phyloP scores from a whole-genome alignment of 2,329 filamentous ascomycete species.

The Cladosporium austrohemisphaericum region DNA sequence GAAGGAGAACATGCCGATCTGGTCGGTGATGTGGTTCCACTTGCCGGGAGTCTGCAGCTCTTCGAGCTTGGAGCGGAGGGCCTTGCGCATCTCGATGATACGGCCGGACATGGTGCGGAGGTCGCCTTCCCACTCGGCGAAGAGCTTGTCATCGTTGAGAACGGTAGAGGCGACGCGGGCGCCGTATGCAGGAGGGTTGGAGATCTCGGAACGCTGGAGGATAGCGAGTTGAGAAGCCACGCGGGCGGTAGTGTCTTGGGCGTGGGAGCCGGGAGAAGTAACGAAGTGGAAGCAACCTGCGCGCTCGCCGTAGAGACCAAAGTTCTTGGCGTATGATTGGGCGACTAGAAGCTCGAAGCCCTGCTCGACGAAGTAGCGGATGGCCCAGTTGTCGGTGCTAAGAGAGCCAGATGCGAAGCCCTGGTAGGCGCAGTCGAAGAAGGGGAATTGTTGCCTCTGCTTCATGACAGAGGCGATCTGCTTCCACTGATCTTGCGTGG shows the following conservation, averaged over 20 bases:
- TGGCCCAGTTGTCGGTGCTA: conserved; percentile 78
- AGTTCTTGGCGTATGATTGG: conserved; percentile 55
- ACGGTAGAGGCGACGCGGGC: conserved; percentile 81
- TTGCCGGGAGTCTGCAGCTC: conserved; percentile 78
- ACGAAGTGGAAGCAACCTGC: conserved; percentile 96
- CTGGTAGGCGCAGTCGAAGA: conserved; percentile 98
- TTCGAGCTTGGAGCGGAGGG: conserved; percentile 75
- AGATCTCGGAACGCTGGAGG: conserved; percentile 94
- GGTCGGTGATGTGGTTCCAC: conserved; percentile 96
- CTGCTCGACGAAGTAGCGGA: conserved; percentile 88
- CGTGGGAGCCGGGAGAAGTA: conserved; percentile 66
- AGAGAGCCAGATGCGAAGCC: conserved; percentile 94
- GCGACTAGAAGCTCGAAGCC: conserved; percentile 66
- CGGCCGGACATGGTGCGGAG: conserved; percentile 90
- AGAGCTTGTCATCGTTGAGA: conserved; percentile 77
- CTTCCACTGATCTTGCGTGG: conserved; percentile 90
- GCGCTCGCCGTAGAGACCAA: conserved; percentile 90
- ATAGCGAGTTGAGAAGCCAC: conserved; percentile 88
- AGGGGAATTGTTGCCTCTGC: conserved; percentile 83
- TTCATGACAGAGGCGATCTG: conserved; percentile 76
- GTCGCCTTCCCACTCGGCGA: conserved; percentile 89
- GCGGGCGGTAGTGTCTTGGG: conserved; percentile 55
- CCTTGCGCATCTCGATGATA: conserved; percentile 86
- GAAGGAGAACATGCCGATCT: conserved; percentile 99
- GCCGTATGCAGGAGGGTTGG: conserved; percentile 91